Percentiles rank a stretch among this genome's conserved stretches.
Evolutionary conservation across 495 filamentous ascomycete genomes (phyloP).

Genomic region (Chlorociboria aeruginascens): DNA sequence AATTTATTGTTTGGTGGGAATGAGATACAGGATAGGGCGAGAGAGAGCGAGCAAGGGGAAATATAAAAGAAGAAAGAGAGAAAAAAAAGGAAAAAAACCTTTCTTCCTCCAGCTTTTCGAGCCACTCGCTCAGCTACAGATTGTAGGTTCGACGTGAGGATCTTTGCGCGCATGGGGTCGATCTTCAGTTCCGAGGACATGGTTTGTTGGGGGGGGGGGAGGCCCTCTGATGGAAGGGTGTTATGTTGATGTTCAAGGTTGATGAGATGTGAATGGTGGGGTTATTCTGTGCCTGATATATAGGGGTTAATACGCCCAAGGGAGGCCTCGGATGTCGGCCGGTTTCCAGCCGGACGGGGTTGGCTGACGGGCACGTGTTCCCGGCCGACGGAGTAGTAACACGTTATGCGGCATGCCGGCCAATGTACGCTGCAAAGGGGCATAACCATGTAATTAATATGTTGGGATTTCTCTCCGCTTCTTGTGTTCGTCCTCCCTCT

Average conservation of each 20-base stretch:
- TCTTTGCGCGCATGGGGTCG: slow-evolving; percentile 35
- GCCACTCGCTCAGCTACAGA: slow-evolving; percentile 32
- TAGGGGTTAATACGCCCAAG: no score
- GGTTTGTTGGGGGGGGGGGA: neutral
- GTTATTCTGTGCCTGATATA: neutral
- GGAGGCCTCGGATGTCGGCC: no score
- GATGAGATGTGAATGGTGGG: neutral
- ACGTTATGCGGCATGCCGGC: no score
- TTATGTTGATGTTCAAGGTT: neutral
- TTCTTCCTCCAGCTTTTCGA: slow-evolving; percentile 31
- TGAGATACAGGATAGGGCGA: neutral
- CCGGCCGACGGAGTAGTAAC: no score
- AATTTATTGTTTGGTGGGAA: no score
- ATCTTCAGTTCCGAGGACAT: slow-evolving; percentile 34
- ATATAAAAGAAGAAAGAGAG: neutral
- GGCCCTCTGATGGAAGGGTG: neutral
- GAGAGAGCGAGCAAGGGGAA: neutral
- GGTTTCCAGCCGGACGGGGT: no score
- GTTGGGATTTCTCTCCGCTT: no score
- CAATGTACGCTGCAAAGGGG: no score
- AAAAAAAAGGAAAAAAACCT: slow-evolving; percentile 15
- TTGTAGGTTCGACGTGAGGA: slow-evolving; percentile 34
- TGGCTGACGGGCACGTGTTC: no score
- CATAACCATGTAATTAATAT: no score
- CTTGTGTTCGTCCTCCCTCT: no score